These are phyloP conservation scores for Monilinia fructicola DNA, from an alignment of 2,329 filamentous ascomycete genomes.

Conservation along the genomic window DNA sequence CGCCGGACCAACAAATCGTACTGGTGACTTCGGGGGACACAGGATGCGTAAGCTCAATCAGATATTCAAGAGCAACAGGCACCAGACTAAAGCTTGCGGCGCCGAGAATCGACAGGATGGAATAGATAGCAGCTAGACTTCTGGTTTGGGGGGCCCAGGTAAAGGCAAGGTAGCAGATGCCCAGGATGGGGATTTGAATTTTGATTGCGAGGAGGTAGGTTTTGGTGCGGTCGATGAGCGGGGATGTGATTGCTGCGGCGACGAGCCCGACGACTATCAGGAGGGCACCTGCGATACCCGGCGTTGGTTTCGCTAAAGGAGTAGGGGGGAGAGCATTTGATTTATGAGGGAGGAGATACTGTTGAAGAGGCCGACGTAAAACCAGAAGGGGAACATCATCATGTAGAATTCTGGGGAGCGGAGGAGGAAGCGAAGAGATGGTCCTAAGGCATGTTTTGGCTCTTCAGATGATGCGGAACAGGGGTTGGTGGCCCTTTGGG, in stretches of 20 bases:
- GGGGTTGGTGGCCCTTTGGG: constrained; percentile 72
- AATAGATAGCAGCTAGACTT: constrained; percentile 65
- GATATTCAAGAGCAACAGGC: constrained; percentile 80
- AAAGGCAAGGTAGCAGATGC: constrained; percentile 70
- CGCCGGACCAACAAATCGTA: constrained; percentile 80
- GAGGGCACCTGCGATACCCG: constrained; percentile 85
- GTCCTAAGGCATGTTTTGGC: constrained; percentile 53
- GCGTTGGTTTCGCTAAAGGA: constrained; percentile 80
- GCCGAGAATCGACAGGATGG: constrained; percentile 73
- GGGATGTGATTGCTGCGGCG: constrained; percentile 70
- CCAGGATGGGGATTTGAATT: constrained; percentile 71
- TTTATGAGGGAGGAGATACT: constrained; percentile 82
- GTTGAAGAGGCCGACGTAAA: constrained; percentile 95
- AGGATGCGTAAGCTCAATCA: constrained; percentile 85
- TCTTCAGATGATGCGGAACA: constrained; percentile 61
- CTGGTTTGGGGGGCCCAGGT: constrained; percentile 71
- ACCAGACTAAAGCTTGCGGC: constrained; percentile 77
- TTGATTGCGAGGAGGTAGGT: constrained; percentile 73
- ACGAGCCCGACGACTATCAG: constrained; percentile 88
- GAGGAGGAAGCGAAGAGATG: constrained; percentile 54
- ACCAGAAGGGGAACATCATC: constrained; percentile 73
- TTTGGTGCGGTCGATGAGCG: constrained; percentile 83
- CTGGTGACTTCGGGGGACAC: constrained; percentile 82
- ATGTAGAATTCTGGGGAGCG: constrained; percentile 74
- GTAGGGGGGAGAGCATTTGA: constrained; percentile 87